Conservation (phyloP, 163 green algal species). For the Scenedesmus sp. region DNA sequence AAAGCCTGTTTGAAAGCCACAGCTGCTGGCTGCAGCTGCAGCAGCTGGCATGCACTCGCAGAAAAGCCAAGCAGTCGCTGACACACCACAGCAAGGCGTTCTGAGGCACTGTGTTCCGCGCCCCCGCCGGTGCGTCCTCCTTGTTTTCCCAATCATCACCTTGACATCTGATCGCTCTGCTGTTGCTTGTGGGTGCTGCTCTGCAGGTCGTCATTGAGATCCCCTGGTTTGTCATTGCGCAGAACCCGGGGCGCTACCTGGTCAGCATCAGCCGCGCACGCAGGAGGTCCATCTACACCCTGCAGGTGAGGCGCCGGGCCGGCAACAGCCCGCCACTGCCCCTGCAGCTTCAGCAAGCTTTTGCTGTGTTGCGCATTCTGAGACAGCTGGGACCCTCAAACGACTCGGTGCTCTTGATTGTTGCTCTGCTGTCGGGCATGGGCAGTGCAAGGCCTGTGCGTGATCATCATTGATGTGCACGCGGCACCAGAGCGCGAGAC, state of each 20-base stretch:
- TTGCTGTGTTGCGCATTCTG: neutral
- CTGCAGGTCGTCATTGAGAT: slow-evolving; percentile 14
- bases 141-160: too few relatives aligned
- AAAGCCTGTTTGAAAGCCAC: too few relatives aligned
- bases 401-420: neutral
- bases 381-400: neutral
- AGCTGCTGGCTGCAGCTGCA: too few relatives aligned
- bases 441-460: too few relatives aligned
- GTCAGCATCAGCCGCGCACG: slow-evolving; percentile 3
- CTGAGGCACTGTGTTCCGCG: too few relatives aligned
- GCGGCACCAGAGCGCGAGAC: too few relatives aligned
- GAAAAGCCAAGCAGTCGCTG: neutral
- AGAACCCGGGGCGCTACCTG: slow-evolving; percentile 25
- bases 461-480: too few relatives aligned
- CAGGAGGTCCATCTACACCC: slow-evolving; percentile 13
- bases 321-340: too few relatives aligned
- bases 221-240: slow-evolving; percentile 4
- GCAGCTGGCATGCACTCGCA: too few relatives aligned
- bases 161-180: neutral
- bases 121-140: too few relatives aligned
- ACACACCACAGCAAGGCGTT: too few relatives aligned
- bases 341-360: neutral
- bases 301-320: neutral
- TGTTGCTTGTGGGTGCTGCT: neutral
- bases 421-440: neutral